Evolutionary conservation across 2,329 filamentous ascomycete genomes (phyloP), one percentile per base, ranked within the genome.

Genomic region (Gaeumannomyces sp.): DNA sequence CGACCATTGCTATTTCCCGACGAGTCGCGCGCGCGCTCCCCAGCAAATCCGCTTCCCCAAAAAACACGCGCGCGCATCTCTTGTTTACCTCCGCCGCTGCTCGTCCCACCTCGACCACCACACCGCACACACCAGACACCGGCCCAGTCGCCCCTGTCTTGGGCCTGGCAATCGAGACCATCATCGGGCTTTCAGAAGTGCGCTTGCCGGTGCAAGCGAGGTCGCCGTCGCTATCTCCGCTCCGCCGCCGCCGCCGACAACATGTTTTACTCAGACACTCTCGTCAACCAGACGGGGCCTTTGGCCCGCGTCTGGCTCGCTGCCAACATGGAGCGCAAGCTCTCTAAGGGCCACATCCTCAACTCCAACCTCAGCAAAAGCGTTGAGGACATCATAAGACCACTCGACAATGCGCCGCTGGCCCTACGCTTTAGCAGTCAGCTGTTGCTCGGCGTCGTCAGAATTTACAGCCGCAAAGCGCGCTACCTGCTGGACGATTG

Each of bases 221-320:
- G 6, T 53, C 45, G 45, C 45, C 45, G 22, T 53, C 8, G 45
- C 19, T 25, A 53, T 53, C 45, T 25, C 45, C 45, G 45, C 19
- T 22, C 45, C 45, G 22, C 45, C 45, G 22, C 45, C 45, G 45
- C 19, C 22, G 2, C 45, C 45, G 45, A 22, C 61, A 38, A 10
- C 76, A 99, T 99, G 95, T 99, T 99, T 80, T 98, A 97, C 78
- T 97, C 95, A 64, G 93, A 97, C 82, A 93, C 92, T 64, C 86
- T 99, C 66, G 86, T 99, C 72, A 93, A 93, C 76, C 97, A 97
- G 88, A 97, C 92, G 72, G 95, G 95, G 82, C 94, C 95, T 73
- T 80, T 99, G 83, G 95, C 95, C 79, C 92, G 93, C 75, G 93
- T 98, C 80, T 99, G 95, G 95, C 86, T 98, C 67, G 97, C 95